A percentile compares a stretch with the other conserved stretches of the same genome.
These are phyloP conservation scores for Echinosophora koreensis DNA, from an alignment of 306 rosid genomes.

Conservation along the genomic window DNA sequence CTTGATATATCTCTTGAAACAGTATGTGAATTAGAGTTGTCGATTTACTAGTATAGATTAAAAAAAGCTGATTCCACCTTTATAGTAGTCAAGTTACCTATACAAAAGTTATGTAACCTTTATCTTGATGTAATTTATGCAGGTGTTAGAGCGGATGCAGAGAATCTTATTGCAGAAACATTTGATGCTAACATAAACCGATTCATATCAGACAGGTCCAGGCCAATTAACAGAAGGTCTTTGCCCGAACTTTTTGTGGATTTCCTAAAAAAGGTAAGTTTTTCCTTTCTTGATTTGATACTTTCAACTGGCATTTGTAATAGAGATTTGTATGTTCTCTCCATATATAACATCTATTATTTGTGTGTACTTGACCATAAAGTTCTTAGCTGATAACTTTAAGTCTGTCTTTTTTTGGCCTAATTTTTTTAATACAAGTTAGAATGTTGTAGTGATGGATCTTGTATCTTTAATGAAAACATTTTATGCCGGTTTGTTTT, in stretches of 20 bases:
- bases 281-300: conserved; percentile 33
- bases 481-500: conserved; percentile 7
- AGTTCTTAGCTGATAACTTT: conserved; percentile 1
- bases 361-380: conserved; percentile 10
- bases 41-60: neutral
- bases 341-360: conserved; percentile 32
- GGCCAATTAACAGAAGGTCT: conserved; percentile 65
- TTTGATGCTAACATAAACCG: conserved; percentile 63
- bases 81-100: conserved; percentile 9
- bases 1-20: conserved; percentile 23
- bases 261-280: conserved; percentile 71
- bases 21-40: conserved; percentile 3
- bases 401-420: neutral
- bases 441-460: conserved; percentile 29
- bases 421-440: conserved; percentile 22
- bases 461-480: conserved; percentile 19
- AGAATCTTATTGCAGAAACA: conserved; percentile 61
- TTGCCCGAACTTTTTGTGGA: conserved; percentile 80
- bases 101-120: conserved; percentile 30
- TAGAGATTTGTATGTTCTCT: conserved; percentile 23
- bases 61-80: conserved; percentile 19
- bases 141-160: conserved; percentile 80
- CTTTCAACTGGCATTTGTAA: conserved; percentile 19
- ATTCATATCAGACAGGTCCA: conserved; percentile 52
- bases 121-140: conserved; percentile 45